A percentile compares a stretch with the other conserved stretches of the same genome.
These are phyloP conservation scores for Colletotrichum tamarilloi DNA, from an alignment of 2,329 filamentous ascomycete genomes.

Conservation along the genomic window DNA sequence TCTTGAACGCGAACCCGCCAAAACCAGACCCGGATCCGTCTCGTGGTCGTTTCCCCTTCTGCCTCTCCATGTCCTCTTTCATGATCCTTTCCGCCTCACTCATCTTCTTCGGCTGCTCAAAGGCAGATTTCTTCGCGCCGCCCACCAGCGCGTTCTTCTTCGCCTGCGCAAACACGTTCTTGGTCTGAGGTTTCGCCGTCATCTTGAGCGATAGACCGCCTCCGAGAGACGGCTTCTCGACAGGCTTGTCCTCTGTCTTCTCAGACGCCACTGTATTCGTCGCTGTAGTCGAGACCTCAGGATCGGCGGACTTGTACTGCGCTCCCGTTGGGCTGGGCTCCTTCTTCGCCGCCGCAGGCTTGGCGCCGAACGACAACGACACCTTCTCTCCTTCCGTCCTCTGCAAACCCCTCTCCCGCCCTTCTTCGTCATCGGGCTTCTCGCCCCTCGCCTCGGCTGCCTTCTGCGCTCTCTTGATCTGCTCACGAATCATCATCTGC, in stretches of 20 bases:
- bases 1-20: slow-evolving; percentile 62
- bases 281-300: slow-evolving; percentile 38
- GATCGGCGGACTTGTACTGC: slow-evolving; percentile 33
- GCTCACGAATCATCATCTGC: slow-evolving; percentile 82
- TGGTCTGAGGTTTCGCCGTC: slow-evolving; percentile 71
- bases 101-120: slow-evolving; percentile 81
- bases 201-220: slow-evolving; percentile 73
- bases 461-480: slow-evolving; percentile 80
- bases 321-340: slow-evolving; percentile 25
- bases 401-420: slow-evolving; percentile 61
- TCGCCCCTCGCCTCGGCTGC: slow-evolving; percentile 61
- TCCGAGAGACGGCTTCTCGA: slow-evolving; percentile 32
- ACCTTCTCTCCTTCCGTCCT: slow-evolving; percentile 81
- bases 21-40: slow-evolving; percentile 53
- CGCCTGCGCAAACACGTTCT: slow-evolving; percentile 78
- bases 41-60: slow-evolving; percentile 74
- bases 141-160: slow-evolving; percentile 76
- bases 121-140: slow-evolving; percentile 70
- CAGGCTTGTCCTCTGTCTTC: slow-evolving; percentile 32
- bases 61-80: slow-evolving; percentile 83
- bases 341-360: slow-evolving; percentile 42
- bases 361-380: slow-evolving; percentile 73
- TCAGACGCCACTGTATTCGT: slow-evolving; percentile 34
- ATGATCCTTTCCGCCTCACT: slow-evolving; percentile 90
- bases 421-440: slow-evolving; percentile 52